Evolutionary conservation across 306 rosid species (phyloP), one percentile per base, ranked within the genome.

Genomic region (Prunus mume): DNA sequence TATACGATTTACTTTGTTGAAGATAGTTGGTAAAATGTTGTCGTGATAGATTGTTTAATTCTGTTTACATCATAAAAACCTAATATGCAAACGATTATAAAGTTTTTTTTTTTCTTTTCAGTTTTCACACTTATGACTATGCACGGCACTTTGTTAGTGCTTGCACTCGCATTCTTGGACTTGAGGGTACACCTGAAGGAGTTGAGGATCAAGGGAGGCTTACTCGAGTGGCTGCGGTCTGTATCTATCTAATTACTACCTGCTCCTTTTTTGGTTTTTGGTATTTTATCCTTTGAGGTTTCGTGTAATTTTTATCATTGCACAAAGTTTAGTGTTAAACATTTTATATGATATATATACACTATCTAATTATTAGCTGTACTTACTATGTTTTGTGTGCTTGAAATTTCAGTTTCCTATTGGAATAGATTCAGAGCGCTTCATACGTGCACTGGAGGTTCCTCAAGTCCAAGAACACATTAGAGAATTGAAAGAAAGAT

Each of bases 91-190:
- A 22, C 24, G 24, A 22, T 22, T 22, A 22, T 22, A 22, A 22
- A 22, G 24, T 22, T 22, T 22, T 22, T 51, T 83, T 86, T 73
- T n/a, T 49, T 75, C 41, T 34, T 45, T 78, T 28, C 88, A 93
- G 97, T 72, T 93, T 93, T 84, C 97, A 93, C 83, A 93, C 97
- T 49, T 93, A 93, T 65, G 96, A 90, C 81, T 93, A 93, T 74
- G 97, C 96, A 65, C 87, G 97, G 7, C 97, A 93, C 85, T 93
- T 93, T 69, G 96, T 93, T 43, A 93, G 97, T 81, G 94, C 96
- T 60, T 90, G 96, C 74, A 93, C 94, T 70, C 97, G 97, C 69
- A 89, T 90, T 74, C 93, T 93, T 75, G 94, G 94, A 74, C 94
- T 90, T 75, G 96, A 93, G 86, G 94, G 96, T 64, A 93, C 96